phyloP scores from a whole-genome alignment of 2,329 filamentous ascomycete species.

The Nemania diffusa region DNA sequence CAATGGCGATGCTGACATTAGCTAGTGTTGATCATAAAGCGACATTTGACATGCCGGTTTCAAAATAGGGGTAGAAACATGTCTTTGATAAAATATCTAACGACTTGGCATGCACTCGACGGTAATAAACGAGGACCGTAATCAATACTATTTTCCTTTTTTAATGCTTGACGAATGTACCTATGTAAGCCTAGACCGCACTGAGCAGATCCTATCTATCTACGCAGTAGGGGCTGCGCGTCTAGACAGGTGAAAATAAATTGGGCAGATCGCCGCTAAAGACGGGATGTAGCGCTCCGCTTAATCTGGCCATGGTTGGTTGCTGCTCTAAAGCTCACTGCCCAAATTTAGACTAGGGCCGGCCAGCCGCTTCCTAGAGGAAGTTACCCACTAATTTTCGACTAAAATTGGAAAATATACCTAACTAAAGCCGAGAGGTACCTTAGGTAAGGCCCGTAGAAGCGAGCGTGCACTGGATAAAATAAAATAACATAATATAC shows the following conservation, averaged over 20 bases:
- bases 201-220: not conserved
- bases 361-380: not conserved
- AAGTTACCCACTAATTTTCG: not conserved
- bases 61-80: not conserved
- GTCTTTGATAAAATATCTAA: not conserved
- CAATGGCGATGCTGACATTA: not conserved
- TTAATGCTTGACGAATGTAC: too few species aligned
- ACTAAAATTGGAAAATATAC: not conserved
- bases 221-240: not conserved
- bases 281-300: slow-evolving; percentile 32
- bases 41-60: not conserved
- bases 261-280: slow-evolving; percentile 22
- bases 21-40: not conserved
- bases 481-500: too few species aligned
- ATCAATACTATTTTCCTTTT: not conserved
- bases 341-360: slow-evolving; percentile 13
- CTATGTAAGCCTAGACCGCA: not conserved
- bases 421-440: not conserved
- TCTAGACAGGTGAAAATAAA: not conserved
- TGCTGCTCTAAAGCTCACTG: slow-evolving; percentile 14
- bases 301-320: slow-evolving; percentile 24
- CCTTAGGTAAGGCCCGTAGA: too few species aligned
- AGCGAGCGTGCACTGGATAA: too few species aligned
- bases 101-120: too few species aligned
- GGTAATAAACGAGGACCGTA: not conserved